phyloP scores from a whole-genome alignment of 805 yeast genomes.

The Pichia cephalocereana region DNA sequence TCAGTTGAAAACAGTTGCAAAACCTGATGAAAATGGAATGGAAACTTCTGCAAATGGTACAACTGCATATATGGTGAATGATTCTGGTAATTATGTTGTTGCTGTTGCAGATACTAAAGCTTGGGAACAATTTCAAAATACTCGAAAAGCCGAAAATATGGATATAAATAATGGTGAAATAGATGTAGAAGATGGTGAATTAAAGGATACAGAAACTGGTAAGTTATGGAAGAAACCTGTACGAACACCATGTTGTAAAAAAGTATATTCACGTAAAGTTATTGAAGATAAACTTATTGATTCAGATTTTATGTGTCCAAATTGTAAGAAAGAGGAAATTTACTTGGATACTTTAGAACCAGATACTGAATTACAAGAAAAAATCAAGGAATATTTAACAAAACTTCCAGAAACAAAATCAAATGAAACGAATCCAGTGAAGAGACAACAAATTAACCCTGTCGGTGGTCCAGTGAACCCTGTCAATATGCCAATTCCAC shows the following conservation, averaged over 20 bases:
- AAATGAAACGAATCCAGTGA: slow-evolving; percentile 9
- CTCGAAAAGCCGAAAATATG: slow-evolving; percentile 30
- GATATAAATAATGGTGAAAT: slow-evolving; percentile 12
- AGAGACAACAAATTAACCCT: slow-evolving; percentile 10
- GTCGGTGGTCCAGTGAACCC: not conserved
- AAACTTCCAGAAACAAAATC: not conserved
- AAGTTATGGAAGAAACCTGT: slow-evolving; percentile 65
- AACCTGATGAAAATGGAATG: slow-evolving; percentile 53
- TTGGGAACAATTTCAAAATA: slow-evolving; percentile 81
- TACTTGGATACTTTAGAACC: slow-evolving; percentile 61
- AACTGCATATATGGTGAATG: slow-evolving; percentile 63
- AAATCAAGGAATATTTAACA: slow-evolving; percentile 43
- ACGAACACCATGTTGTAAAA: slow-evolving; percentile 63
- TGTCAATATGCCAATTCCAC: slow-evolving; percentile 10
- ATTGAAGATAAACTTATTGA: slow-evolving; percentile 65
- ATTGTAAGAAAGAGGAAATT: slow-evolving; percentile 66
- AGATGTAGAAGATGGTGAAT: slow-evolving; percentile 47
- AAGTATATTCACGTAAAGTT: slow-evolving; percentile 47
- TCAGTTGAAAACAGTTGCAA: slow-evolving; percentile 76
- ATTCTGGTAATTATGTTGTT: slow-evolving; percentile 89
- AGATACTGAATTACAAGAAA: slow-evolving; percentile 50
- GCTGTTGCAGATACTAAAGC: slow-evolving; percentile 92
- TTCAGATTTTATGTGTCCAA: slow-evolving; percentile 85
- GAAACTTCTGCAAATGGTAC: slow-evolving; percentile 34
- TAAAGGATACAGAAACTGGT: slow-evolving; percentile 63